These are phyloP conservation scores for Scutellaria galericulata DNA, from an alignment of 257 asterid genomes.

Conservation along the genomic window DNA sequence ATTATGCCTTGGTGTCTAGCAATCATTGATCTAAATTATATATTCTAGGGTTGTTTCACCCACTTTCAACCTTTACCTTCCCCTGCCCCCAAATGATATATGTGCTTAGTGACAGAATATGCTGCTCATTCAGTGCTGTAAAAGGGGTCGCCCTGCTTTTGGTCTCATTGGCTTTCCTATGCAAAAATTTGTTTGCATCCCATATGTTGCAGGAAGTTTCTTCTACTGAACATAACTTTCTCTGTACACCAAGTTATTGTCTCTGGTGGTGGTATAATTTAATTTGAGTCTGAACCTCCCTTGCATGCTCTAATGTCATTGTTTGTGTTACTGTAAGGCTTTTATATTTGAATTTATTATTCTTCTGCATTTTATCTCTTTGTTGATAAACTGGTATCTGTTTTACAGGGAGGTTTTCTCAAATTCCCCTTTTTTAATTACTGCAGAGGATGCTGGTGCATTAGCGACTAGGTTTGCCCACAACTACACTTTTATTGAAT, in stretches of 20 bases:
- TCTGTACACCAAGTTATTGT: not conserved
- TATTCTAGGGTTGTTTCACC: too few relatives aligned
- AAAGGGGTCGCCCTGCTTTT: too few relatives aligned
- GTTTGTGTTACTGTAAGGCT: conserved; percentile 17
- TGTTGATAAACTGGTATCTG: conserved; percentile 30
- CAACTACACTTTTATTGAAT: conserved; percentile 34
- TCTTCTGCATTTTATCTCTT: conserved; percentile 31
- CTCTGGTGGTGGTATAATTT: conserved; percentile 7
- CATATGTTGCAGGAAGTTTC: not conserved
- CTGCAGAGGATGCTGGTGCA: conserved; percentile 90
- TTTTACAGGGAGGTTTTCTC: conserved; percentile 80
- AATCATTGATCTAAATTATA: too few relatives aligned
- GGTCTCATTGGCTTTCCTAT: too few relatives aligned
- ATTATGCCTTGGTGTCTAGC: too few relatives aligned
- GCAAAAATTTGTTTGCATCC: too few relatives aligned
- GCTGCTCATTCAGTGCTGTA: too few relatives aligned
- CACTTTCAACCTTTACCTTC: too few relatives aligned
- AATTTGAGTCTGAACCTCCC: not conserved
- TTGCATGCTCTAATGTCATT: conserved; percentile 1
- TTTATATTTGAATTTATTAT: conserved; percentile 10
- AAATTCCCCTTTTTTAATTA: conserved; percentile 89
- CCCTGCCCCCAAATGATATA: too few relatives aligned
- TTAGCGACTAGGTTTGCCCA: conserved; percentile 64
- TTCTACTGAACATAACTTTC: not conserved
- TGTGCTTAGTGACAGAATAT: too few relatives aligned